Percentiles rank a stretch among this genome's conserved stretches.
phyloP scores from a whole-genome alignment of 164 flowering plant genomes.

The Amborella trichopoda region DNA sequence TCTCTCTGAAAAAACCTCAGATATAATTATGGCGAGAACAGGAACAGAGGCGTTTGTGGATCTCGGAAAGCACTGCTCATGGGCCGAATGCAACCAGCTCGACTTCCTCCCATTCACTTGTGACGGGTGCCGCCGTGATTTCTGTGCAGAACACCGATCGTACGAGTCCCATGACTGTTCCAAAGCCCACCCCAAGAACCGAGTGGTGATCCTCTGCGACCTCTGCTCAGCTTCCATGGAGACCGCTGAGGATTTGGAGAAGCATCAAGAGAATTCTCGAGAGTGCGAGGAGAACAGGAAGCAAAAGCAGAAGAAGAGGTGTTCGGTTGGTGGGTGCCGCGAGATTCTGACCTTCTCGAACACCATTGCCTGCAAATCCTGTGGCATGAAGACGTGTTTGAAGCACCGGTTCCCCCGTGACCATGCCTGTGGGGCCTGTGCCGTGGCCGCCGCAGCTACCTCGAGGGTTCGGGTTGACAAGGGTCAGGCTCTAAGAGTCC shows the following conservation, averaged over 20 bases:
- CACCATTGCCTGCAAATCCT: constrained; percentile 46
- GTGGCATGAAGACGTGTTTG: constrained; percentile 56
- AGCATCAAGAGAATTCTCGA: constrained; percentile 50
- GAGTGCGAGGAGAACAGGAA: constrained; percentile 64
- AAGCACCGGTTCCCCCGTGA: constrained; percentile 77
- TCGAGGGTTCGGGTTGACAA: too few species aligned
- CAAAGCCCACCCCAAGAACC: constrained; percentile 38
- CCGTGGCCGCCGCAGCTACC: too few species aligned
- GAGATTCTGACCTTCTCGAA: constrained; percentile 63
- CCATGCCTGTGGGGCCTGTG: too few species aligned
- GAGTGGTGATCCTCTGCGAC: constrained; percentile 64
- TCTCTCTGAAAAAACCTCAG: too few species aligned
- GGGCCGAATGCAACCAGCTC: constrained; percentile 59
- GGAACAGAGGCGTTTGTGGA: constrained; percentile 90
- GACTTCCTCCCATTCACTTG: constrained; percentile 89
- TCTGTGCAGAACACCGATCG: constrained; percentile 71
- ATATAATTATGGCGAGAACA: constrained; percentile 21
- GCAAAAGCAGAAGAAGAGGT: constrained; percentile 70
- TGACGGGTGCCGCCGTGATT: constrained; percentile 59
- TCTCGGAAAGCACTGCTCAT: constrained; percentile 73
- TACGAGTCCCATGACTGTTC: constrained; percentile 69
- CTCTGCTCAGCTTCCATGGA: constrained; percentile 63
- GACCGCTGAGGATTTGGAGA: constrained; percentile 27
- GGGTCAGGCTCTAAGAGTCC: too few species aligned
- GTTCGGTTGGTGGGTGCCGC: constrained; percentile 64